These are phyloP conservation scores for Pilatotrama ljubarskyi DNA, from an alignment of 768 basidiomycete genomes.

Conservation along the genomic window DNA sequence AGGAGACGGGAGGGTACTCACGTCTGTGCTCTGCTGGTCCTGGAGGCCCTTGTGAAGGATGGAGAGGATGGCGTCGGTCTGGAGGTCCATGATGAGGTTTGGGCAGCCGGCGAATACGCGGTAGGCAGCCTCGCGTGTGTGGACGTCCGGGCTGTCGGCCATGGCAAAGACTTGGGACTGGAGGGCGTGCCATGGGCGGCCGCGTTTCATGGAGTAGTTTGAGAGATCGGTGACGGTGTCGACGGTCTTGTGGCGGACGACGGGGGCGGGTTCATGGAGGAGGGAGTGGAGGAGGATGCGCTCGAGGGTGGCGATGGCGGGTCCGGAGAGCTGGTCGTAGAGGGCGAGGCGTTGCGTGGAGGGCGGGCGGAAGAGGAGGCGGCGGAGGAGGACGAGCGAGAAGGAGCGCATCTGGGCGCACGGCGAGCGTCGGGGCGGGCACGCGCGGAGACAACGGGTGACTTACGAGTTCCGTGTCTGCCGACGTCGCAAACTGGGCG, in stretches of 20 bases:
- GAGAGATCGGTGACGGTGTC: slow-evolving; percentile 79
- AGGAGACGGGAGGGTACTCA: slow-evolving; percentile 32
- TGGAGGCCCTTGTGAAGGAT: slow-evolving; percentile 70
- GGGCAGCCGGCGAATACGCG: slow-evolving; percentile 73
- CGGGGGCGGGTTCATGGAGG: slow-evolving; percentile 53
- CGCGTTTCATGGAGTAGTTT: slow-evolving; percentile 70
- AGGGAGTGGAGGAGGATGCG: slow-evolving; percentile 71
- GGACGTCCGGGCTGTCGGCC: slow-evolving; percentile 42
- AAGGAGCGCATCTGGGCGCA: slow-evolving; percentile 75
- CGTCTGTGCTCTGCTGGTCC: slow-evolving; percentile 66
- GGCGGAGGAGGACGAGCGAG: slow-evolving; percentile 76
- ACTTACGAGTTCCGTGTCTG: slow-evolving; percentile 79
- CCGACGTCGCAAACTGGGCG: slow-evolving; percentile 74
- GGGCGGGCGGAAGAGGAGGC: slow-evolving; percentile 67
- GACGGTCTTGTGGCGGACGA: slow-evolving; percentile 69
- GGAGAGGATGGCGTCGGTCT: slow-evolving; percentile 64
- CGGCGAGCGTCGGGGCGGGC: not conserved
- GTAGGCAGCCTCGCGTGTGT: slow-evolving; percentile 48
- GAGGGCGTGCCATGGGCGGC: slow-evolving; percentile 79
- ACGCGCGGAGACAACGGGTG: not conserved
- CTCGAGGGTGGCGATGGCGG: slow-evolving; percentile 67
- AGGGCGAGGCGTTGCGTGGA: slow-evolving; percentile 43
- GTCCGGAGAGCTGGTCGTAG: slow-evolving; percentile 74
- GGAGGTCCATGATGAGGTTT: slow-evolving; percentile 75
- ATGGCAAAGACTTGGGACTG: slow-evolving; percentile 72